Evolutionary conservation across 2,329 filamentous ascomycete genomes (phyloP), one percentile per base, ranked within the genome.

Genomic region (Epichloe festucae): DNA sequence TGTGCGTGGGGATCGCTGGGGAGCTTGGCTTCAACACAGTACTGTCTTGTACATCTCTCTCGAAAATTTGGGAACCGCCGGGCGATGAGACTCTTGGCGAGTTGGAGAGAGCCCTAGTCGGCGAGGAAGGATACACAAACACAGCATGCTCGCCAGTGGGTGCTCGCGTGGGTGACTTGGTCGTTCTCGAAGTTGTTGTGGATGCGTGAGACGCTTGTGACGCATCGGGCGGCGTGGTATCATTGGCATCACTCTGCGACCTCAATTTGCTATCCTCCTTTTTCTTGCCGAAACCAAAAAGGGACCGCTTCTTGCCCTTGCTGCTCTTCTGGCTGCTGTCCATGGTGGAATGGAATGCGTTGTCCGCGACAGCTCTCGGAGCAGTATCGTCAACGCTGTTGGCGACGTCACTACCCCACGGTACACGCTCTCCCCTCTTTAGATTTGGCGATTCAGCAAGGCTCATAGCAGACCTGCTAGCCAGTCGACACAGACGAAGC

Each of bases 11-110:
- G 55, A 96, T 93, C n/a, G 88, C 87, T 1, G 87, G 84, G 3
- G 87, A 91, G 55, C 78, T 82, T 54, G 89, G 85, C 41, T 78
- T 72, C n/a, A 81, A 69, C 3, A 78, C 62, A 34, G 78, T 73
- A 61, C 80, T 80, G 62, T 96, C 90, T 67, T 96, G 91, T 23
- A 97, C 91, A 65, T 90, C 88, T 62, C 91, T 86, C 72, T 97
- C 91, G 64, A 97, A 97, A 61, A 97, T 96, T 59, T 84, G 81
- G 4, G 81, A 84, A 31, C 78, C 76, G 11, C 89, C 87, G 14
- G 90, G 88, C 19, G 89, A 95, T 50, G 84, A 79, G 44, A 90
- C 69, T 47, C 85, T 78, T 4, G 89, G 85, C 8, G 89, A 91
- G 10, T 79, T 77, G 12, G 84, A 83, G 44, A 87, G 69, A 49